These are phyloP conservation scores for Euphrasia arctica DNA, from an alignment of 305 asterid genomes.

Conservation along the genomic window DNA sequence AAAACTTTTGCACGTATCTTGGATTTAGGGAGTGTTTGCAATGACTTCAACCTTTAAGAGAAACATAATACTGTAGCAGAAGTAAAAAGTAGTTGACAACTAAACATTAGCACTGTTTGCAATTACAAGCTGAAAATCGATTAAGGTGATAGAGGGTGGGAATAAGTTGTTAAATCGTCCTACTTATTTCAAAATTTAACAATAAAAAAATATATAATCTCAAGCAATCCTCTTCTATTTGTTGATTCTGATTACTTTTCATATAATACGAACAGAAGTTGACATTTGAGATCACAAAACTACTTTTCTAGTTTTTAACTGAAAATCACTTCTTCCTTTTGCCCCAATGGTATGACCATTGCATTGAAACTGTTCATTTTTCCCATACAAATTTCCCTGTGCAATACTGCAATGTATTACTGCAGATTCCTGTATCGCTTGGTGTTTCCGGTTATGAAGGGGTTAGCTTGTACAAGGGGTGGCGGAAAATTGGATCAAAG, in stretches of 20 bases:
- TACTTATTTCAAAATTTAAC: neutral
- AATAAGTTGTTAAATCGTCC: neutral
- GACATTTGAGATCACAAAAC: neutral
- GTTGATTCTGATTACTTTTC: neutral
- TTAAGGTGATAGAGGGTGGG: neutral
- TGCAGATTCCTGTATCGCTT: constrained; percentile 81
- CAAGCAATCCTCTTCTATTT: neutral
- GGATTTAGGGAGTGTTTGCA: neutral
- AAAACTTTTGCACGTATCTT: neutral
- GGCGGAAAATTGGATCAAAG: constrained; percentile 75
- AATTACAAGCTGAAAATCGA: neutral
- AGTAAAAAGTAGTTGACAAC: neutral
- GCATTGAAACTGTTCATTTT: neutral
- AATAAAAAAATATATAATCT: neutral
- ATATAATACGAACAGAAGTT: neutral
- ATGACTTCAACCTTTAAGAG: neutral
- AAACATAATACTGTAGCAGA: neutral
- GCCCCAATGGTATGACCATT: neutral
- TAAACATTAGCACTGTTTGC: neutral
- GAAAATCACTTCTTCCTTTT: neutral
- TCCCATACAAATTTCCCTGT: neutral
- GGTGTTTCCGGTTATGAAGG: constrained; percentile 74
- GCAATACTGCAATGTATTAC: neutral
- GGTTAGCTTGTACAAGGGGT: constrained; percentile 72
- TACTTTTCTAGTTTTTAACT: neutral